Base-by-base conservation (phyloP, 331 rosid species). In the Rosa hybrid region DNA sequence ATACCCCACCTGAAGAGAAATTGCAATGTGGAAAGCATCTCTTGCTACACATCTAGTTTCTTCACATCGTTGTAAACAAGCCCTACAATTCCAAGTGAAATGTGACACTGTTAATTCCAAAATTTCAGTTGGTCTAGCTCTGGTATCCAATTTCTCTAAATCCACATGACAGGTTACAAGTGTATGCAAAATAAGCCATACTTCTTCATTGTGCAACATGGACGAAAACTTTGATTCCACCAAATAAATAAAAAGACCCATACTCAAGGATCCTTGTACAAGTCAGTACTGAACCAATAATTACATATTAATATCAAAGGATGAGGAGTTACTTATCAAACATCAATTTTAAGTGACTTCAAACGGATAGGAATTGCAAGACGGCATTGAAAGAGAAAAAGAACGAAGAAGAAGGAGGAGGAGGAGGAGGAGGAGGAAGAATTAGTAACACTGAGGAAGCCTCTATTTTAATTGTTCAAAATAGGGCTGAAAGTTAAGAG, bases 21-120 rank as follows among this genome's bases (percentile, higher is more conserved):
- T 27, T 27, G 30, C 30, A 27, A 27, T 27, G 30, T 27, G 30
- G 30, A 27, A 27, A 27, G 30, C 30, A 27, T 27, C 30, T 27
- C 30, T 27, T 27, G 30, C 30, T 27, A 27, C 30, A 27, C 30
- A 27, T 27, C 30, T 0, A 27, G 30, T 27, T 27, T 27, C 30
- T 27, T 27, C 30, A 27, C 30, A 27, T 27, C 30, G 30, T 0
- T 27, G 30, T 27, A 27, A 27, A 27, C 30, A 93, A 17, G 25
- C 84, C 86, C 98, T 93, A 48, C 54, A 74, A 53, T 78, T 7
- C 63, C 63, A 77, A 48, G 27, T 56, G 46, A 74, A 78, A 81
- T 44, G 54, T 71, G 5, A 20, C 67, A 27, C 1, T 63, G 63
- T 48, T 30, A 57, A 21, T n/a, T 57, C 64, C 64, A n/a, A 21